A percentile compares a stretch with the other conserved stretches of the same genome.
Evolutionary conservation across 2,329 filamentous ascomycete species (phyloP).

Genomic region (Sporothrix curviconia): DNA sequence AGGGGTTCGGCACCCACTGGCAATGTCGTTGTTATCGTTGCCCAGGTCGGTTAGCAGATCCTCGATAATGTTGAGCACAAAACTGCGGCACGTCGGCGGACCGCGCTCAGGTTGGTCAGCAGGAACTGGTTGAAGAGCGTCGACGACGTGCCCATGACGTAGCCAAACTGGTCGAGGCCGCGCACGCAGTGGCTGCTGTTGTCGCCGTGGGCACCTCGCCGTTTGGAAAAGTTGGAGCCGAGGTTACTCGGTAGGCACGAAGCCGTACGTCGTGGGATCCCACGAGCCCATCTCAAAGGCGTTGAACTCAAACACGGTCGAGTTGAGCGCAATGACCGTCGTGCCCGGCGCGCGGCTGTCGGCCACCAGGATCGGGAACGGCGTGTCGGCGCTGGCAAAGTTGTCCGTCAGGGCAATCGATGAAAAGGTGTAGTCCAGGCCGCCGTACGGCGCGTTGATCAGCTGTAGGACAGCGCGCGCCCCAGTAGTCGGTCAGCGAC

Average conservation of each 20-base stretch:
- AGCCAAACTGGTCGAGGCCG: conserved; percentile 79
- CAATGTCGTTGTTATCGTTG: conserved; percentile 41
- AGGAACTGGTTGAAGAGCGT: conserved; percentile 78
- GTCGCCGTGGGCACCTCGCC: conserved; percentile 49
- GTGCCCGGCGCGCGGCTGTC: conserved; percentile 41
- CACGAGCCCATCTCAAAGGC: conserved; percentile 62
- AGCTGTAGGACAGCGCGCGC: conserved; percentile 81
- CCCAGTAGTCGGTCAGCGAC: conserved; percentile 85
- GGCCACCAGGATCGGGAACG: conserved; percentile 45
- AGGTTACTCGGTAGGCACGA: conserved; percentile 54
- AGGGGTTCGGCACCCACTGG: conserved; percentile 55
- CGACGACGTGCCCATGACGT: conserved; percentile 77
- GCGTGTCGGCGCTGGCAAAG: conserved; percentile 37
- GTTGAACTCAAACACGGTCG: conserved; percentile 58
- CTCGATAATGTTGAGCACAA: conserved; percentile 45
- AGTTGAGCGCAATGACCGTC: conserved; percentile 43
- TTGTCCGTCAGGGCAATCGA: conserved; percentile 46
- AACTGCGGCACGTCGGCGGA: conserved; percentile 37
- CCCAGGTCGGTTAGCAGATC: conserved; percentile 50
- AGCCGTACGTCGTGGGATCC: conserved; percentile 53
- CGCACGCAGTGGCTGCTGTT: conserved; percentile 56
- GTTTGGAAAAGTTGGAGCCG: conserved; percentile 49
- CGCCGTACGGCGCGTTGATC: conserved; percentile 68
- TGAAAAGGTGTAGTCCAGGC: conserved; percentile 72
- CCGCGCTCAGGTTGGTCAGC: conserved; percentile 50